Evolutionary conservation across 257 asterid species (phyloP).

Genomic region (Voacanga thouarsii): DNA sequence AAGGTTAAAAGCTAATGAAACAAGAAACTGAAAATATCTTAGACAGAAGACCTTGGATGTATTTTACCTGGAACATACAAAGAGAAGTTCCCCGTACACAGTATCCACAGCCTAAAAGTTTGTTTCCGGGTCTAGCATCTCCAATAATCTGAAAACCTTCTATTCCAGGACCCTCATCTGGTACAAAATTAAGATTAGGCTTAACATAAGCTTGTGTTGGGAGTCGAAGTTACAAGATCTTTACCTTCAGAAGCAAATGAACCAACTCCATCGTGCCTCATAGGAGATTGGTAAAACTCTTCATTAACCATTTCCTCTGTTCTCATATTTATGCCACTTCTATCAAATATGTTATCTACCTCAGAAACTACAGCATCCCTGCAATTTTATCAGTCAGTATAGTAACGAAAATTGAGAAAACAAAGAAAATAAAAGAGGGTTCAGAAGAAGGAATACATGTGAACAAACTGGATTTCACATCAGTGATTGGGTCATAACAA

Average conservation of each 20-base stretch:
- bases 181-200: slow-evolving; percentile 25
- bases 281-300: slow-evolving; percentile 44
- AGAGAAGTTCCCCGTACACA: slow-evolving; percentile 96
- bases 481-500: neutral
- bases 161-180: slow-evolving; percentile 92
- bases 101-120: slow-evolving; percentile 86
- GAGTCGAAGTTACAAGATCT: slow-evolving; percentile 6
- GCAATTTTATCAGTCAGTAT: slow-evolving; percentile 34
- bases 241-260: slow-evolving; percentile 75
- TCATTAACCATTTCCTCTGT: slow-evolving; percentile 46
- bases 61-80: slow-evolving; percentile 93
- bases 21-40: slow-evolving; percentile 2
- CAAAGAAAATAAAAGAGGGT: neutral
- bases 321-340: slow-evolving; percentile 46
- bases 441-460: neutral
- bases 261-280: slow-evolving; percentile 44
- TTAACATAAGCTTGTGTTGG: slow-evolving; percentile 1
- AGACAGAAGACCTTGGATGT: neutral
- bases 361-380: slow-evolving; percentile 55
- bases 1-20: slow-evolving; percentile 15
- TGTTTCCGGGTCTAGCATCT: slow-evolving; percentile 93
- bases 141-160: slow-evolving; percentile 88
- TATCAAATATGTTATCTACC: slow-evolving; percentile 41
- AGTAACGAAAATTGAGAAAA: slow-evolving; percentile 9
- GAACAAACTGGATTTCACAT: neutral